Conservation (phyloP, 2,329 filamentous ascomycete genomes). For the Phaeomoniella chlamydospora region DNA sequence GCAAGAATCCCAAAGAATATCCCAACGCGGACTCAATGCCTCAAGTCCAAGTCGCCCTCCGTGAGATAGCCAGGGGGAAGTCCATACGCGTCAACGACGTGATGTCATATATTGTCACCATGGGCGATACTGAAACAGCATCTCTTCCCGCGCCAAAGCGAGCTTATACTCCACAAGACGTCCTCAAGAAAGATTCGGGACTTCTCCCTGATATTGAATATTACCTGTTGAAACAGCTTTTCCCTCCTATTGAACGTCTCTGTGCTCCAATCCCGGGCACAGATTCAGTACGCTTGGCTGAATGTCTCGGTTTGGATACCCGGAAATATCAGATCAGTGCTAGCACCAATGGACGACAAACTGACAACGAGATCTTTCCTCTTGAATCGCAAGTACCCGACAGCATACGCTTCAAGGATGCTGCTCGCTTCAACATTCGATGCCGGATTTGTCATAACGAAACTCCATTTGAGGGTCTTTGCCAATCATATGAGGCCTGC, state of each 20-base stretch:
- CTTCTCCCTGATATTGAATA: conserved; percentile 88
- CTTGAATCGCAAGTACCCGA: conserved; percentile 92
- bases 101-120: conserved; percentile 86
- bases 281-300: conserved; percentile 75
- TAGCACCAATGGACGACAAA: conserved; percentile 33
- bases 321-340: conserved; percentile 68
- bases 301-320: conserved; percentile 84
- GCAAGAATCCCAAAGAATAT: conserved; percentile 85
- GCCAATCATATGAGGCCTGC: conserved; percentile 41
- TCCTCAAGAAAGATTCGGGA: conserved; percentile 59
- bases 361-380: conserved; percentile 63
- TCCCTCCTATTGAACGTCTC: conserved; percentile 92
- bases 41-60: conserved; percentile 86
- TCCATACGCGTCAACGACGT: conserved; percentile 86
- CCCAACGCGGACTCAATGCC: conserved; percentile 93
- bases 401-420: conserved; percentile 73
- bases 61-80: conserved; percentile 76
- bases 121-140: conserved; percentile 46
- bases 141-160: conserved; percentile 62
- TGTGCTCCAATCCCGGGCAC: conserved; percentile 93
- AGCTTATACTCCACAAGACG: conserved; percentile 73
- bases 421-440: conserved; percentile 58
- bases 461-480: conserved; percentile 64
- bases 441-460: conserved; percentile 67
- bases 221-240: conserved; percentile 96